phyloP scores from a whole-genome alignment of 139 green algal genomes.

The Chlamydomonas sp. region DNA sequence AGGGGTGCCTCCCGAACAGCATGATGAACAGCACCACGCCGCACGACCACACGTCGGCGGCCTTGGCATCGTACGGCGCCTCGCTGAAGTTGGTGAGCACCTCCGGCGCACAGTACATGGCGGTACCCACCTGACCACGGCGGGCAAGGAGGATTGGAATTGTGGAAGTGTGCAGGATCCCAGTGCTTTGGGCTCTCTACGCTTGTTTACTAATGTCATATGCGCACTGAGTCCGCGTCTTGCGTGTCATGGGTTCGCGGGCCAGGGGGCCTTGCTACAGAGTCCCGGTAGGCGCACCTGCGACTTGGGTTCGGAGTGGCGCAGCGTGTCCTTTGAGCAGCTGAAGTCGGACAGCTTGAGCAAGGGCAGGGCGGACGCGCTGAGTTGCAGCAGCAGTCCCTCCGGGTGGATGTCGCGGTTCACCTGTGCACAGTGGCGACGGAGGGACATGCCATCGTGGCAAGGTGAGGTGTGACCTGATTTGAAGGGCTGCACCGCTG shows the following conservation, averaged over 20 bases:
- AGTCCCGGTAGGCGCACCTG: slow-evolving; percentile 34
- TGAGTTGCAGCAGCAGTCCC: slow-evolving; percentile 80
- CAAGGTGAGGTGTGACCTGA: neutral
- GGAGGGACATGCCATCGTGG: neutral
- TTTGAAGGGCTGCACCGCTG: neutral
- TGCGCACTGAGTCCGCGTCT: neutral
- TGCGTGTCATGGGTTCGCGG: too few relatives aligned
- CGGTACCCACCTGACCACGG: slow-evolving; percentile 55
- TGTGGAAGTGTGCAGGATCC: neutral
- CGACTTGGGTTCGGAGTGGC: slow-evolving; percentile 52
- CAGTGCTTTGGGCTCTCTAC: neutral
- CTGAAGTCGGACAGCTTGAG: slow-evolving; percentile 86
- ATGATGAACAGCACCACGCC: slow-evolving; percentile 77
- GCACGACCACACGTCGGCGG: slow-evolving; percentile 71
- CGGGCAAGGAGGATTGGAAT: neutral
- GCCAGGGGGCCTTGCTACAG: neutral
- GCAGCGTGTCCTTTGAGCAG: slow-evolving; percentile 64
- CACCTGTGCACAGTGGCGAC: slow-evolving; percentile 3
- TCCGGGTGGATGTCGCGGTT: slow-evolving; percentile 80
- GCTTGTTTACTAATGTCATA: neutral
- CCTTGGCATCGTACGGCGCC: slow-evolving; percentile 53
- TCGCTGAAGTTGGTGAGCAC: slow-evolving; percentile 62
- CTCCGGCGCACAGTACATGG: slow-evolving; percentile 71
- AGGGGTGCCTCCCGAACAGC: slow-evolving; percentile 69
- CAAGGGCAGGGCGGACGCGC: slow-evolving; percentile 71